phyloP scores from a whole-genome alignment of 139 green algal genomes.

The Coelastrella sp. region DNA sequence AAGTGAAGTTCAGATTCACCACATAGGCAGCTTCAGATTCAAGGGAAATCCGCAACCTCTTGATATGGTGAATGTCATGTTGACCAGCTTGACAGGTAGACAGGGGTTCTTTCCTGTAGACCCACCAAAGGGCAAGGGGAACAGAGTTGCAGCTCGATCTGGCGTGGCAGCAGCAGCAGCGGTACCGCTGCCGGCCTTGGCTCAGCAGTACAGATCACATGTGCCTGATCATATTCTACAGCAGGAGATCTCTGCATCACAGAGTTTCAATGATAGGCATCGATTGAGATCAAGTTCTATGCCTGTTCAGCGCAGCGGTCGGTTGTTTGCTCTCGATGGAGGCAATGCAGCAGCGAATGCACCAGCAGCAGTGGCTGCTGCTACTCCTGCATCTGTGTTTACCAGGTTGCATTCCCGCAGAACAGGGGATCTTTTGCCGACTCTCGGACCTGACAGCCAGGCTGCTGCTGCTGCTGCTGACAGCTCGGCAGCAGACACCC shows the following conservation, averaged over 20 bases:
- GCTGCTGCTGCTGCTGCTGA: conserved; percentile 1
- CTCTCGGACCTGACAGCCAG: background rate
- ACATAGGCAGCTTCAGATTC: conserved; percentile 53
- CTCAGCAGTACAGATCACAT: conserved; percentile 12
- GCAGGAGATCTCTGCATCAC: background rate
- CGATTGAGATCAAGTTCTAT: background rate
- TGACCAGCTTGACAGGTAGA: conserved; percentile 34
- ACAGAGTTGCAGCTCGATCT: background rate
- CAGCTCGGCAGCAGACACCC: background rate
- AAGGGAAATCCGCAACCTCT: conserved; percentile 56
- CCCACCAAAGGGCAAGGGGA: conserved; percentile 52
- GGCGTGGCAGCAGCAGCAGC: background rate
- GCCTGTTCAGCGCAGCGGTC: background rate
- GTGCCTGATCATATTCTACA: conserved; percentile 8
- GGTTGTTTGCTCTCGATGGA: background rate
- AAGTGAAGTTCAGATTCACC: background rate
- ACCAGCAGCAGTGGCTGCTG: background rate
- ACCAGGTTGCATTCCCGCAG: background rate
- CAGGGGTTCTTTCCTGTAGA: conserved; percentile 30
- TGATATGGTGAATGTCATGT: conserved; percentile 47
- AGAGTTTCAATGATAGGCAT: background rate
- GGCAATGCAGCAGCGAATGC: background rate
- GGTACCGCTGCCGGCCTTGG: conserved; percentile 8
- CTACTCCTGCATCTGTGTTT: background rate
- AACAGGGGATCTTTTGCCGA: background rate